These are phyloP conservation scores for Aspergillus bertholletiae DNA, from an alignment of 495 filamentous ascomycete species.

Conservation along the genomic window DNA sequence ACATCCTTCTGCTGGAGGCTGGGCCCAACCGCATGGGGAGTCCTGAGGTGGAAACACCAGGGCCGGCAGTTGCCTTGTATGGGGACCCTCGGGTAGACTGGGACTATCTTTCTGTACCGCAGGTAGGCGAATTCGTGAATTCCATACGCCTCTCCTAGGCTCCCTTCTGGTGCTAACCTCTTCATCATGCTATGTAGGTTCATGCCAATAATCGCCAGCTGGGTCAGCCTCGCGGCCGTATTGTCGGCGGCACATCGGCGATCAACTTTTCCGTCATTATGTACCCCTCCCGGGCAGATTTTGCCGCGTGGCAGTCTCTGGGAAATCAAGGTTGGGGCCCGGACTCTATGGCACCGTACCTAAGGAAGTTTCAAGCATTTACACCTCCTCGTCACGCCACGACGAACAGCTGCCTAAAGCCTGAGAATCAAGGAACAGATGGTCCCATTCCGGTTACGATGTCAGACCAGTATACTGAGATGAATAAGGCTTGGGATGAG, in stretches of 20 bases:
- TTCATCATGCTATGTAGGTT: constrained; percentile 3
- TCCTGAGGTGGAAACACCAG: constrained; percentile 41
- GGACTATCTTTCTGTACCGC: constrained; percentile 49
- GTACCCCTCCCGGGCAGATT: constrained; percentile 26
- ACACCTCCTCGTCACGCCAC: constrained; percentile 12
- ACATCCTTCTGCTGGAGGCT: constrained; percentile 52
- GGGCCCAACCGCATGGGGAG: constrained; percentile 44
- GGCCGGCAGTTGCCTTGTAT: constrained; percentile 33
- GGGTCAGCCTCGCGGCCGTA: constrained; percentile 42
- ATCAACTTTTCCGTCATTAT: constrained; percentile 41
- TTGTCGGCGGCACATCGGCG: constrained; percentile 53
- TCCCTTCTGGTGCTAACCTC: too few relatives aligned
- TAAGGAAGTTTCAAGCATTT: constrained; percentile 22
- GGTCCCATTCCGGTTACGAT: constrained; percentile 25
- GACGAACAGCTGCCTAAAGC: constrained; percentile 5
- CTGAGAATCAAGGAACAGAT: constrained; percentile 11
- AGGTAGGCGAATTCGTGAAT: constrained; percentile 26
- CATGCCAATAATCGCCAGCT: constrained; percentile 21
- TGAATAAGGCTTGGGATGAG: constrained; percentile 27
- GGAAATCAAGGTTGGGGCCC: constrained; percentile 52
- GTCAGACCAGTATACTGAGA: constrained; percentile 16
- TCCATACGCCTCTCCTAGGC: neutral
- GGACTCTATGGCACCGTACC: constrained; percentile 44
- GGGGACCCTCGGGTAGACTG: constrained; percentile 53
- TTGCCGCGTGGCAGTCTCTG: constrained; percentile 48